These are phyloP conservation scores for Setaria italica DNA, from an alignment of 202 grass and related monocot species.

Conservation along the genomic window DNA sequence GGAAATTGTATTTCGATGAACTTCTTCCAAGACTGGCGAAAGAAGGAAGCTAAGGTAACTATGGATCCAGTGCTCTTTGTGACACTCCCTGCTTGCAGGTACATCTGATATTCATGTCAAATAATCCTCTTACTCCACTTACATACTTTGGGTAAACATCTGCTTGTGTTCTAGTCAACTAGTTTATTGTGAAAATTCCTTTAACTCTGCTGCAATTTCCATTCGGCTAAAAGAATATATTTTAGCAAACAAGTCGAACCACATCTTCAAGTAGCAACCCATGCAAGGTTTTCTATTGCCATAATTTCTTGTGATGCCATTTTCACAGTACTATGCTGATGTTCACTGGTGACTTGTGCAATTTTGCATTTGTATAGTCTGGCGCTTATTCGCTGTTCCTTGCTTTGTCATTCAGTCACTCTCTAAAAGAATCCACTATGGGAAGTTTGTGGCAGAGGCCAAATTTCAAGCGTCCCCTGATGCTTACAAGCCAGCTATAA, in stretches of 20 bases:
- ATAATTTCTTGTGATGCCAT: neutral
- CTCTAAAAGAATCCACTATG: slow-evolving; percentile 98
- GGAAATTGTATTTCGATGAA: slow-evolving; percentile 87
- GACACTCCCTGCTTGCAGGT: slow-evolving; percentile 96
- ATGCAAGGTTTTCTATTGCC: slow-evolving; percentile 25
- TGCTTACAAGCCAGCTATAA: slow-evolving; percentile 70
- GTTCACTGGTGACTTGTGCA: neutral
- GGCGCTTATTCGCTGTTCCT: slow-evolving; percentile 9
- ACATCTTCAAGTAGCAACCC: neutral
- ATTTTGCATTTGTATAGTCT: slow-evolving; percentile 30
- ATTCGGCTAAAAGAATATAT: slow-evolving; percentile 7
- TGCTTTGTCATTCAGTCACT: slow-evolving; percentile 61
- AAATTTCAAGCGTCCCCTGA: slow-evolving; percentile 76
- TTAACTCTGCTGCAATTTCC: slow-evolving; percentile 4
- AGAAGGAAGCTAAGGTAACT: slow-evolving; percentile 84
- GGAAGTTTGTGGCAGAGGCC: slow-evolving; percentile 94
- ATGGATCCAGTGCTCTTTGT: slow-evolving; percentile 84
- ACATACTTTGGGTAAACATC: neutral
- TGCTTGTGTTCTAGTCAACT: slow-evolving; percentile 2
- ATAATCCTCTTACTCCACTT: neutral
- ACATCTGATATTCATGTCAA: slow-evolving; percentile 17
- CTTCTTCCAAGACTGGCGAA: slow-evolving; percentile 83
- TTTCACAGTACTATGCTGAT: slow-evolving; percentile 26
- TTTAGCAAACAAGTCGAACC: neutral
- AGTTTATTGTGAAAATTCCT: neutral